Percentiles rank a stretch among this genome's conserved stretches.
Evolutionary conservation across 805 yeast genomes (phyloP).

Genomic region (Metschnikowia henanensis): DNA sequence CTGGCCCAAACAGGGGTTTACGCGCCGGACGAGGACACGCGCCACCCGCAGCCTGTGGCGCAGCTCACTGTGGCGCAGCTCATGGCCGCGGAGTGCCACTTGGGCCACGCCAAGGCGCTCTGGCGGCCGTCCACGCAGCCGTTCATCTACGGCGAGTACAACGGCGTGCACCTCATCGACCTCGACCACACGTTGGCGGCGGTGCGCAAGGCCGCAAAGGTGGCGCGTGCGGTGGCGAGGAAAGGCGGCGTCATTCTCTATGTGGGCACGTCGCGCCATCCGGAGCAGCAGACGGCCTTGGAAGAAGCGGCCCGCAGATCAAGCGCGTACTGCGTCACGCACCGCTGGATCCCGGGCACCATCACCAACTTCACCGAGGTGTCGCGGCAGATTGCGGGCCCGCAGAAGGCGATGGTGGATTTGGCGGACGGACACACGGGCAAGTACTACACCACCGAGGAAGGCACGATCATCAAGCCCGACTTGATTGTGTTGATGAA

Average conservation of each 20-base stretch:
- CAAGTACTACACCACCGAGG: slow-evolving; percentile 50
- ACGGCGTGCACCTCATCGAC: slow-evolving; percentile 90
- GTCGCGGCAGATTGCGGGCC: slow-evolving; percentile 49
- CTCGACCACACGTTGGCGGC: slow-evolving; percentile 76
- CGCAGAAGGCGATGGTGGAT: slow-evolving; percentile 58
- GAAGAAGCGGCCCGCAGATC: slow-evolving; percentile 77
- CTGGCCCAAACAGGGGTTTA: slow-evolving; percentile 64
- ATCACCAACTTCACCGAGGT: slow-evolving; percentile 81
- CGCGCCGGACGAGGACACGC: slow-evolving; percentile 64
- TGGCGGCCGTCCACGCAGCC: slow-evolving; percentile 85
- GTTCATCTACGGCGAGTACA: slow-evolving; percentile 81
- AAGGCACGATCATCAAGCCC: slow-evolving; percentile 68
- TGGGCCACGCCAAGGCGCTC: slow-evolving; percentile 84
- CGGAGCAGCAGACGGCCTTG: slow-evolving; percentile 64
- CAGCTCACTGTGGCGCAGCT: slow-evolving; percentile 68
- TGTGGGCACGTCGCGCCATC: slow-evolving; percentile 79
- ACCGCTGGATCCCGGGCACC: slow-evolving; percentile 94
- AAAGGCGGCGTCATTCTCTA: slow-evolving; percentile 84
- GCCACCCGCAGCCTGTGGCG: slow-evolving; percentile 54
- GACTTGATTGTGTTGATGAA: slow-evolving; percentile 85
- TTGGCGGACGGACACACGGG: slow-evolving; percentile 67
- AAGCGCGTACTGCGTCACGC: slow-evolving; percentile 77
- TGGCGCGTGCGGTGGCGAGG: slow-evolving; percentile 78
- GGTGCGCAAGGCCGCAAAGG: slow-evolving; percentile 79
- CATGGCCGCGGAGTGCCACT: slow-evolving; percentile 90